Percentiles rank a stretch among this genome's conserved stretches.
Evolutionary conservation across 345 rosid species (phyloP).

Genomic region (Bruguiera parviflora): DNA sequence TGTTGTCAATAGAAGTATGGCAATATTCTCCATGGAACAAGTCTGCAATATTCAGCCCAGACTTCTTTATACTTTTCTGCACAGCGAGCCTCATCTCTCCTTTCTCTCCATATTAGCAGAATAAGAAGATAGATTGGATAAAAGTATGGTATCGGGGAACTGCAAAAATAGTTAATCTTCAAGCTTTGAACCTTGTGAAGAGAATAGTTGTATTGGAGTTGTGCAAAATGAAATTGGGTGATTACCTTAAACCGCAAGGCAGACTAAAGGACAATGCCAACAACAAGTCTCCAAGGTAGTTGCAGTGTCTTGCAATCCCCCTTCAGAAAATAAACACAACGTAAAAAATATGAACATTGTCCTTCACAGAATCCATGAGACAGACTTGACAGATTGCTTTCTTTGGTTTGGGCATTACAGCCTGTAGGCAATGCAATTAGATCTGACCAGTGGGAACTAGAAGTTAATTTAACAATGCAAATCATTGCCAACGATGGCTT

Average conservation of each 20-base stretch:
- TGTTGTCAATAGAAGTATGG: constrained; percentile 58
- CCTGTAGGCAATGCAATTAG: no score
- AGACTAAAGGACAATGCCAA: constrained; percentile 90
- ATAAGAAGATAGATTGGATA: constrained; percentile 84
- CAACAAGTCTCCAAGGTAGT: constrained; percentile 90
- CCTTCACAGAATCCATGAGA: constrained; percentile 2
- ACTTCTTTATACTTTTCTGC: constrained; percentile 83
- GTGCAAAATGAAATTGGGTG: not conserved
- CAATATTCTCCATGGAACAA: constrained; percentile 89
- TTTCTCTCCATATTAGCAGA: constrained; percentile 84
- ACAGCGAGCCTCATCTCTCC: constrained; percentile 86
- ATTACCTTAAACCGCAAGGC: constrained; percentile 83
- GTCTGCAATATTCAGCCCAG: constrained; percentile 72
- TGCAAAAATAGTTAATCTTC: constrained; percentile 28
- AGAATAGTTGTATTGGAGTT: not conserved
- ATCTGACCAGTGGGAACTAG: no score
- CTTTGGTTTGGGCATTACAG: not conserved
- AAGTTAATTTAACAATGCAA: not conserved
- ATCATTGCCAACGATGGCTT: not conserved
- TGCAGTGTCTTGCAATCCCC: constrained; percentile 97
- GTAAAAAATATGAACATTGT: not conserved
- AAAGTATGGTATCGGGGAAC: constrained; percentile 78
- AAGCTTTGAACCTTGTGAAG: constrained; percentile 3
- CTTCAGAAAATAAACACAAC: constrained; percentile 30
- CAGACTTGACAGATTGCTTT: not conserved